phyloP scores from a whole-genome alignment of 2,329 filamentous ascomycete species.

The Colletotrichum tamarilloi region DNA sequence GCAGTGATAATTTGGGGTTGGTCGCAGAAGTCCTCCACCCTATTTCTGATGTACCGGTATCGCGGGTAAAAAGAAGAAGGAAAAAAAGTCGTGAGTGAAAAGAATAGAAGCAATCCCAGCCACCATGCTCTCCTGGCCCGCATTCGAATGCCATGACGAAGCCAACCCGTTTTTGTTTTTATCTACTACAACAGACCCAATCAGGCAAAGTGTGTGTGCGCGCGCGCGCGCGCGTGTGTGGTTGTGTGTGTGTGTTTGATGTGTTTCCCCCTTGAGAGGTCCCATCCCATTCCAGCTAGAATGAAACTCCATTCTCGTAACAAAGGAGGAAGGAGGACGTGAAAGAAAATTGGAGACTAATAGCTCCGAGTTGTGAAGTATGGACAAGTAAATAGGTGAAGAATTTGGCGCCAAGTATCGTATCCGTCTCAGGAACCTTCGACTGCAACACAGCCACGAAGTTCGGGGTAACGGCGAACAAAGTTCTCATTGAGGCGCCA shows the following conservation, averaged over 20 bases:
- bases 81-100: neutral
- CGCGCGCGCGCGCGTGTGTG: neutral
- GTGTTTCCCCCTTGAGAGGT: slow-evolving; percentile 2
- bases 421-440: slow-evolving; percentile 17
- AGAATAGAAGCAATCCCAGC: slow-evolving; percentile 1
- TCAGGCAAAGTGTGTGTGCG: slow-evolving; percentile 3
- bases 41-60: slow-evolving; percentile 18
- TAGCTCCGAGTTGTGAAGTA: neutral
- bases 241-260: neutral
- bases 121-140: slow-evolving; percentile 10
- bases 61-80: neutral
- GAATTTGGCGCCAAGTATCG: neutral
- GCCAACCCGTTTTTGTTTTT: slow-evolving; percentile 25
- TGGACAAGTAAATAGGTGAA: neutral
- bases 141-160: slow-evolving; percentile 21
- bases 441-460: slow-evolving; percentile 37
- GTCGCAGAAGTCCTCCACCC: slow-evolving; percentile 6
- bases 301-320: slow-evolving; percentile 20
- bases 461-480: slow-evolving; percentile 42
- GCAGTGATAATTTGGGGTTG: neutral
- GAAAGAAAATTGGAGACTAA: slow-evolving; percentile 12
- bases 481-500: slow-evolving; percentile 42
- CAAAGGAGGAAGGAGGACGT: slow-evolving; percentile 5
- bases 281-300: slow-evolving; percentile 32
- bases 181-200: slow-evolving; percentile 28